These are phyloP conservation scores for Mycena indigotica DNA, from an alignment of 768 basidiomycete genomes.

Conservation along the genomic window DNA sequence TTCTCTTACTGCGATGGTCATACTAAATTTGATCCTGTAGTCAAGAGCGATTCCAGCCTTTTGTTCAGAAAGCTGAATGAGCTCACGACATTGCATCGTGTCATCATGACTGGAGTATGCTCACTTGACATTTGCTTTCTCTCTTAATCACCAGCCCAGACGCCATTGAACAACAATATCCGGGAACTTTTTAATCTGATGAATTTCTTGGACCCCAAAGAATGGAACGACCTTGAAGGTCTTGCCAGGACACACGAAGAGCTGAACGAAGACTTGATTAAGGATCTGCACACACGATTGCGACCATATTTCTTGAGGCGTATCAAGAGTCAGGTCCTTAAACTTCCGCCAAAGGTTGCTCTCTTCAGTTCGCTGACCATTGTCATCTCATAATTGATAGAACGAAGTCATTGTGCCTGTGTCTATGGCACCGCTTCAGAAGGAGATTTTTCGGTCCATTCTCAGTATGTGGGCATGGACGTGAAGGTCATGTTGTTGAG, in stretches of 20 bases:
- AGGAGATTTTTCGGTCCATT: constrained; percentile 85
- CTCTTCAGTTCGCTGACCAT: not conserved
- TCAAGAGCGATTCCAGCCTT: constrained; percentile 79
- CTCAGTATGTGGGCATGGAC: constrained; percentile 69
- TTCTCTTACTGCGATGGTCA: constrained; percentile 22
- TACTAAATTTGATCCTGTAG: constrained; percentile 49
- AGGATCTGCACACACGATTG: constrained; percentile 74
- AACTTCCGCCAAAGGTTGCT: constrained; percentile 85
- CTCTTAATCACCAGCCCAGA: constrained; percentile 43
- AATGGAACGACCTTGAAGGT: constrained; percentile 75
- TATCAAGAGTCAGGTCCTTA: constrained; percentile 89
- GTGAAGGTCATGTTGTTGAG: constrained; percentile 14
- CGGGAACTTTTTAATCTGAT: constrained; percentile 96
- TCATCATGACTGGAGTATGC: constrained; percentile 86
- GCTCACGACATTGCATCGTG: constrained; percentile 73
- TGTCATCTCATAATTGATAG: constrained; percentile 39
- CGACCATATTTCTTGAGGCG: constrained; percentile 92
- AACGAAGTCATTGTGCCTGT: constrained; percentile 92
- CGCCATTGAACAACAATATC: constrained; percentile 96
- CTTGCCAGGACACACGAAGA: constrained; percentile 76
- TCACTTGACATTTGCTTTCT: not conserved
- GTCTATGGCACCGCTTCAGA: constrained; percentile 84
- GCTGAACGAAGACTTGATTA: constrained; percentile 78
- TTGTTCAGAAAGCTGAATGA: constrained; percentile 84
- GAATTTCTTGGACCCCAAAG: constrained; percentile 82